Conservation (phyloP, 441 rosid species). For the Erodium trifolium region DNA sequence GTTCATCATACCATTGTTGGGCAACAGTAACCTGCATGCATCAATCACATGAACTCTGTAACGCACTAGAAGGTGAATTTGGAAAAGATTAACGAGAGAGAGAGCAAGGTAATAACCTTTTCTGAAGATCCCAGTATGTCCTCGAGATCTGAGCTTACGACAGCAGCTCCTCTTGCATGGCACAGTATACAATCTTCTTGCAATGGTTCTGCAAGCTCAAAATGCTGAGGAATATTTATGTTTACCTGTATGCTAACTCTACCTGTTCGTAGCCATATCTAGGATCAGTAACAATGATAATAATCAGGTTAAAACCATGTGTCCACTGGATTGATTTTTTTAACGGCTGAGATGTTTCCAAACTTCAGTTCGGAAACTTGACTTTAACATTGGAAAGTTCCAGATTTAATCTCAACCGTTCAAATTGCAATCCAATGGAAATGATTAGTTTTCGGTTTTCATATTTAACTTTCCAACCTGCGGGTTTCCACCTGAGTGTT, state of each 20-base stretch:
- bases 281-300: conserved; percentile 3
- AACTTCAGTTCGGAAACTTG: too few relatives aligned
- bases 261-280: conserved; percentile 43
- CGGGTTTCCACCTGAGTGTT: too few relatives aligned
- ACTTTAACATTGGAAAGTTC: too few relatives aligned
- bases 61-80: conserved; percentile 12
- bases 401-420: too few relatives aligned
- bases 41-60: conserved; percentile 20
- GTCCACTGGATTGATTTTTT: too few relatives aligned
- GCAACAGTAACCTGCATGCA: conserved; percentile 64
- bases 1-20: conserved; percentile 82
- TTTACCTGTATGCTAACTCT: conserved; percentile 50
- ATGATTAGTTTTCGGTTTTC: too few relatives aligned
- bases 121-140: conserved; percentile 40
- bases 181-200: conserved; percentile 78
- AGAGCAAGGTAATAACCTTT: conserved; percentile 38
- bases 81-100: background rate
- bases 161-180: conserved; percentile 78
- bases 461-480: too few relatives aligned
- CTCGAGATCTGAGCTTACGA: conserved; percentile 36
- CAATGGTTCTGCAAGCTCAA: conserved; percentile 67
- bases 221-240: conserved; percentile 54
- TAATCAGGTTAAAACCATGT: too few relatives aligned
- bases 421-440: too few relatives aligned
- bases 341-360: too few relatives aligned